Evolutionary conservation across 805 yeast genomes (phyloP).

Genomic region (Saccharomycopsis schoenii): DNA sequence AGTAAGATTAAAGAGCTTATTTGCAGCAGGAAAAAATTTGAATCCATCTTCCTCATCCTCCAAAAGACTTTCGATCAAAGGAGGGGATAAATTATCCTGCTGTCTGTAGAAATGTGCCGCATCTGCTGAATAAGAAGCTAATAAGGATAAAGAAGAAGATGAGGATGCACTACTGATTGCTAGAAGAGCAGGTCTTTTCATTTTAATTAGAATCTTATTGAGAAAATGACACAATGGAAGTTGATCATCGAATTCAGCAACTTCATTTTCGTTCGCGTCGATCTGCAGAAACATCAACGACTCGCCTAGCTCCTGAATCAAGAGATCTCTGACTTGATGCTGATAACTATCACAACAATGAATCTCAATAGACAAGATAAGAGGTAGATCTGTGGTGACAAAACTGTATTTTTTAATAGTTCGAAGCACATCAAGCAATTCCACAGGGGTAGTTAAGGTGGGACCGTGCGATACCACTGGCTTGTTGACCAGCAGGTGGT

Average conservation of each 20-base stretch:
- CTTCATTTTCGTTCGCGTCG: slow-evolving; percentile 20
- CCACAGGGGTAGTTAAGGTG: slow-evolving; percentile 68
- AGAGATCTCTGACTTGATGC: slow-evolving; percentile 38
- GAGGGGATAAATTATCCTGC: slow-evolving; percentile 15
- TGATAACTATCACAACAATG: slow-evolving; percentile 70
- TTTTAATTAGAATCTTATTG: slow-evolving; percentile 67
- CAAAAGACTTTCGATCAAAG: slow-evolving; percentile 21
- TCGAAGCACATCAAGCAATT: slow-evolving; percentile 56
- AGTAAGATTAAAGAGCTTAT: background rate
- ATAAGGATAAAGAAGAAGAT: background rate
- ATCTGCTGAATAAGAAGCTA: background rate
- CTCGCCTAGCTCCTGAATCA: slow-evolving; percentile 53
- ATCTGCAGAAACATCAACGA: slow-evolving; percentile 37
- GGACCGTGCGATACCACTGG: slow-evolving; percentile 91
- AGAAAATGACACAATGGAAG: slow-evolving; percentile 72
- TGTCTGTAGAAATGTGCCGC: slow-evolving; percentile 4
- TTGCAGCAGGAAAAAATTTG: background rate
- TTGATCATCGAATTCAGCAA: slow-evolving; percentile 22
- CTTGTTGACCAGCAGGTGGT: slow-evolving; percentile 45
- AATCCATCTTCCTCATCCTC: background rate
- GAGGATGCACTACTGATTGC: background rate
- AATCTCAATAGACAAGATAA: slow-evolving; percentile 77
- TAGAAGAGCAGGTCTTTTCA: slow-evolving; percentile 40
- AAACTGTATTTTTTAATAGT: slow-evolving; percentile 81
- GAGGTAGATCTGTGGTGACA: slow-evolving; percentile 75